Base-by-base conservation (phyloP, 441 rosid genomes). In the Erodium texanum region DNA sequence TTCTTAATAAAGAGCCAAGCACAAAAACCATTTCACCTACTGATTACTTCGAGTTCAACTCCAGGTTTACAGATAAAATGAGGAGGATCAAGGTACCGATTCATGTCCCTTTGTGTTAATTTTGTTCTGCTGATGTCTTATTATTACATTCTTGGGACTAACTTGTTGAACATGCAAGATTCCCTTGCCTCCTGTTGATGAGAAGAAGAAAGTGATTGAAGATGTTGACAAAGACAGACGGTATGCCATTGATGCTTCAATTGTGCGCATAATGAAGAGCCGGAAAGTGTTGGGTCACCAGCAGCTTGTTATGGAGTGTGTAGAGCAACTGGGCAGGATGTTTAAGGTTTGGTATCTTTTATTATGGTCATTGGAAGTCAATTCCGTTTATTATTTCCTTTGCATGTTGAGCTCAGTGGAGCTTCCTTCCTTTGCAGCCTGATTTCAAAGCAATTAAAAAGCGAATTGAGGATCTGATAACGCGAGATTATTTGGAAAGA, bases 221-320 rank as follows among this genome's bases (percentile, higher is more conserved):
- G 97, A 91, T 65, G 96, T 91, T 0, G 92, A 91, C 70, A 93
- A 89, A 80, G 98, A 87, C 76, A 79, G 97, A 45, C 84, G 93
- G 22, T 89, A 87, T 73, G 97, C 96, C 0, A 86, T 92, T 70
- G 99, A 95, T 78, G 99, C 99, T 36, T 90, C 99, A 36, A 84
- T 95, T 63, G 99, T 95, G 11, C 93, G 99, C 52, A 92, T 95
- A 71, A 92, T 95, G 99, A 95, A 95, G 87, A 84, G 93, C 62
- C 75, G 97, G 76, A 89, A 95, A 71, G 84, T 87, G 23, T 78
- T 90, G 83, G 89, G 93, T 50, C 89, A 95, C 74, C 98, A 87
- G 67, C 93, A 85, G 14, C 77, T 95, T 52, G 97, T 92, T 32
- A 76, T 79, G 7, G 97, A 87, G 79, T 92, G 98, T 68, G 97